Conservation (phyloP, 2,329 filamentous ascomycete species). For the Thielaviopsis ethacetica region DNA sequence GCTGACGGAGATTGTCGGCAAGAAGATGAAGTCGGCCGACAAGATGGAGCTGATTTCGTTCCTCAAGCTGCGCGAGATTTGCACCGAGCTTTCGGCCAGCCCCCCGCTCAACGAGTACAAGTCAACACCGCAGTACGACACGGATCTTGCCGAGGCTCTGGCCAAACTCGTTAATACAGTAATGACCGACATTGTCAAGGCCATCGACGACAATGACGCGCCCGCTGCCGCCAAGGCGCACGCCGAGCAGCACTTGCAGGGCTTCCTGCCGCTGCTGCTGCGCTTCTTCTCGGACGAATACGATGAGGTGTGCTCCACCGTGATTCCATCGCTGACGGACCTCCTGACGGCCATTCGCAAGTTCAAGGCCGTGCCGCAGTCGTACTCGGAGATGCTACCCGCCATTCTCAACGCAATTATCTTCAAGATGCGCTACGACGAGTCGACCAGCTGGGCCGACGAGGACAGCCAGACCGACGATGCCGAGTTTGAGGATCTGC, state of each 20-base stretch:
- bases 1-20: slow-evolving; percentile 87
- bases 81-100: slow-evolving; percentile 71
- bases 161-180: slow-evolving; percentile 90
- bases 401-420: slow-evolving; percentile 86
- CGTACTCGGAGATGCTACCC: slow-evolving; percentile 68
- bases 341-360: slow-evolving; percentile 82
- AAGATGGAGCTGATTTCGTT: slow-evolving; percentile 91
- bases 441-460: slow-evolving; percentile 82
- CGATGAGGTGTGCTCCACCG: slow-evolving; percentile 91
- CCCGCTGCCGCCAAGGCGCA: slow-evolving; percentile 50
- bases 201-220: slow-evolving; percentile 52
- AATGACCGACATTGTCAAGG: slow-evolving; percentile 71
- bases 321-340: slow-evolving; percentile 86
- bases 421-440: slow-evolving; percentile 92
- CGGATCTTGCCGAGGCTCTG: slow-evolving; percentile 84
- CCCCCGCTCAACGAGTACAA: slow-evolving; percentile 64
- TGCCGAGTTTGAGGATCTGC: slow-evolving; percentile 88
- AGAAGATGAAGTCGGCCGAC: slow-evolving; percentile 91
- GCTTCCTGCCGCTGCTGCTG: slow-evolving; percentile 72
- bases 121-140: slow-evolving; percentile 78
- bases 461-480: slow-evolving; percentile 94
- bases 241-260: slow-evolving; percentile 67
- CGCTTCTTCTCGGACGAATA: slow-evolving; percentile 97
- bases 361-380: slow-evolving; percentile 51
- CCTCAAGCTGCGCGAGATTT: slow-evolving; percentile 71